Percentiles rank a stretch among this genome's conserved stretches.
Evolutionary conservation across 116 monocot species (phyloP).

Genomic region (Dioscorea cayenensis): DNA sequence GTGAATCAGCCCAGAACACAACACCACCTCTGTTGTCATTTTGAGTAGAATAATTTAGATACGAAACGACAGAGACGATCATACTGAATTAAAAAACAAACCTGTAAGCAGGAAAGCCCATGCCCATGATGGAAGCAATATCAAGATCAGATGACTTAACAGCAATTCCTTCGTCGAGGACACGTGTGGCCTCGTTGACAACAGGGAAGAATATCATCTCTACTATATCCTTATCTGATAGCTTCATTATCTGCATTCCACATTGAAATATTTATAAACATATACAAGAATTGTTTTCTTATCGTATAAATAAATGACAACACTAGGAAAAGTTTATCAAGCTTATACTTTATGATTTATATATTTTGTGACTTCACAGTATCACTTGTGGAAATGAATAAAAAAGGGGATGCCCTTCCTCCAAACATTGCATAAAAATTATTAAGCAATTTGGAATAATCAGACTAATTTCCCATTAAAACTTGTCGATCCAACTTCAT

Average conservation of each 20-base stretch:
- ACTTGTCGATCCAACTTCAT: neutral
- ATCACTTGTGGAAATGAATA: neutral
- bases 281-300: neutral
- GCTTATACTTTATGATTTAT: too few relatives aligned
- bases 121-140: constrained; percentile 87
- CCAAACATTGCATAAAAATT: too few relatives aligned
- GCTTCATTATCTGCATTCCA: constrained; percentile 52
- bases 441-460: too few relatives aligned
- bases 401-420: too few relatives aligned
- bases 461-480: too few relatives aligned
- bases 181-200: constrained; percentile 91
- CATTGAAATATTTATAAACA: neutral
- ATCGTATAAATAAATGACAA: neutral
- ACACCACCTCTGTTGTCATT: constrained; percentile 61
- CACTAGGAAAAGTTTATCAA: too few relatives aligned
- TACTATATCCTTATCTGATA: constrained; percentile 71
- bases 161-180: constrained; percentile 85
- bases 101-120: constrained; percentile 98
- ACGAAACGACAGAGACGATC: neutral
- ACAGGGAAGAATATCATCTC: constrained; percentile 94
- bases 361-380: neutral
- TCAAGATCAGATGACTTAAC: constrained; percentile 95
- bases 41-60: neutral
- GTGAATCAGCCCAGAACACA: constrained; percentile 85
- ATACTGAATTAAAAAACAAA: neutral